phyloP scores from a whole-genome alignment of 2,329 filamentous ascomycete genomes.

The Aspergillus viridinutans region DNA sequence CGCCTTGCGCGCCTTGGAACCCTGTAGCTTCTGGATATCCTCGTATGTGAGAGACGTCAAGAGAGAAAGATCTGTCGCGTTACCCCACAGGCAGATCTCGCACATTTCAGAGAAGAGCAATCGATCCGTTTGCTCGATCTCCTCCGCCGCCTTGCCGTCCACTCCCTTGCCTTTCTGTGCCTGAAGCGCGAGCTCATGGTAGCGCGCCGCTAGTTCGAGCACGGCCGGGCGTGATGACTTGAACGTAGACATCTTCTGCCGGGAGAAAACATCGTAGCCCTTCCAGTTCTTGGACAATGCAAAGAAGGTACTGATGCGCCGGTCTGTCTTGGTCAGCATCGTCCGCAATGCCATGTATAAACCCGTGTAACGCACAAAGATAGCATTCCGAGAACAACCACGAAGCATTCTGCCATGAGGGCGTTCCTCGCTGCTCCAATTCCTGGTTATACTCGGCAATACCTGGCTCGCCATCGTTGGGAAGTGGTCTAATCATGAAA shows the following conservation, averaged over 20 bases:
- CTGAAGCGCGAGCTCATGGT: slow-evolving; percentile 67
- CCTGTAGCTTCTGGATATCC: slow-evolving; percentile 95
- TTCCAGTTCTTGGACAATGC: slow-evolving; percentile 76
- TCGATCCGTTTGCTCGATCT: slow-evolving; percentile 65
- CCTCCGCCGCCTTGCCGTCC: slow-evolving; percentile 30
- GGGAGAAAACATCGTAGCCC: slow-evolving; percentile 80
- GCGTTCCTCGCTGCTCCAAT: slow-evolving; percentile 66
- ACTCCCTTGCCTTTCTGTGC: slow-evolving; percentile 54
- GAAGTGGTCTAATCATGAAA: slow-evolving; percentile 55
- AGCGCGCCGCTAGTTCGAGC: slow-evolving; percentile 73
- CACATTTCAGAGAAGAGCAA: slow-evolving; percentile 87
- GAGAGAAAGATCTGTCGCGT: slow-evolving; percentile 89
- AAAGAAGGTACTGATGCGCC: slow-evolving; percentile 79
- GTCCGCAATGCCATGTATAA: background rate
- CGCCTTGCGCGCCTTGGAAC: slow-evolving; percentile 76
- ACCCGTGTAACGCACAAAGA: slow-evolving; percentile 52
- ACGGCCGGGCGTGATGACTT: slow-evolving; percentile 84
- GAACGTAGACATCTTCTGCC: slow-evolving; percentile 89
- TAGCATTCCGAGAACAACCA: slow-evolving; percentile 97
- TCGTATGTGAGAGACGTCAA: slow-evolving; percentile 88
- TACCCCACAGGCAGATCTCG: slow-evolving; percentile 96
- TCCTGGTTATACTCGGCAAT: slow-evolving; percentile 82
- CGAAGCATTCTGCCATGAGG: slow-evolving; percentile 76
- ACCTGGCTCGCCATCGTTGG: slow-evolving; percentile 72
- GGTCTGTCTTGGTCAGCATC: slow-evolving; percentile 39